These are phyloP conservation scores for Leptographium procerum DNA, from an alignment of 2,329 filamentous ascomycete genomes.

Conservation along the genomic window DNA sequence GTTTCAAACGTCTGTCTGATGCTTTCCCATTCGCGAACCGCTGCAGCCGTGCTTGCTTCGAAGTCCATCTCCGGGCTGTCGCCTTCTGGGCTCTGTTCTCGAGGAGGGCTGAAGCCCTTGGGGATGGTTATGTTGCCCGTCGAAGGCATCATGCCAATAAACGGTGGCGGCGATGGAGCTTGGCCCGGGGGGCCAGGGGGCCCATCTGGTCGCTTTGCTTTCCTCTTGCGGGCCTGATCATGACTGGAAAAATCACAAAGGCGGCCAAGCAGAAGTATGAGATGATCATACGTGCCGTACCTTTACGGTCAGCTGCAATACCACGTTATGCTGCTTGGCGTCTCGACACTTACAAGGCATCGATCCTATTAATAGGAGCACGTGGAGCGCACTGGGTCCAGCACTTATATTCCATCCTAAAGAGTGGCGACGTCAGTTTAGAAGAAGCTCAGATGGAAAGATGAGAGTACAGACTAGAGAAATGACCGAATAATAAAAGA, in stretches of 20 bases:
- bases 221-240: conserved; percentile 69
- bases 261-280: conserved; percentile 71
- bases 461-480: conserved; percentile 5
- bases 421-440: not conserved
- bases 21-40: conserved; percentile 65
- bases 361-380: conserved; percentile 62
- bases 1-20: conserved; percentile 61
- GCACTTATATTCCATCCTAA: conserved; percentile 63
- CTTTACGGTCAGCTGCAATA: conserved; percentile 21
- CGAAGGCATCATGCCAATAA: conserved; percentile 45
- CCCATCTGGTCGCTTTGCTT: conserved; percentile 37
- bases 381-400: conserved; percentile 87
- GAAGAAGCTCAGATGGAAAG: conserved; percentile 2
- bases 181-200: conserved; percentile 2
- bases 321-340: not conserved
- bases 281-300: conserved; percentile 81
- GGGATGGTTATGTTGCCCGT: conserved; percentile 38
- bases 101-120: conserved; percentile 42
- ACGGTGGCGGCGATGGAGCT: conserved; percentile 31
- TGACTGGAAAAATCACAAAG: conserved; percentile 66
- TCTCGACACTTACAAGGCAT: conserved; percentile 49
- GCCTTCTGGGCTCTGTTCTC: conserved; percentile 27
- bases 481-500: not conserved
- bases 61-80: conserved; percentile 43
- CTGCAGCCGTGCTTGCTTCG: conserved; percentile 53